A percentile compares a stretch with the other conserved stretches of the same genome.
Conservation (phyloP, 1,284 basidiomycete genomes). For the Irpex sp. region DNA sequence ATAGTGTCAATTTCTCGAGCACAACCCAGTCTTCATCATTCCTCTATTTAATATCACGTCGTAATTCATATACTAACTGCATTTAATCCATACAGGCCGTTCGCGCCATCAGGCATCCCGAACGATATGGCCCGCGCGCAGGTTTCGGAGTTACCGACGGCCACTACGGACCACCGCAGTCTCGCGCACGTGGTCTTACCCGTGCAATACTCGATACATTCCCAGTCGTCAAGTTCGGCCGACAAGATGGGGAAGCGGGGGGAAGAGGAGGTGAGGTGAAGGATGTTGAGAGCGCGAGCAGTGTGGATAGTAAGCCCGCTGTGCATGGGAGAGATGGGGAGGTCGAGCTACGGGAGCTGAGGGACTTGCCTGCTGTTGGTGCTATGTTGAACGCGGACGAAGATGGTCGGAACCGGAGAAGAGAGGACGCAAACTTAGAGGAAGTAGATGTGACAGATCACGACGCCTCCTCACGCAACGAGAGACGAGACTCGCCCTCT, state of each 20-base stretch:
- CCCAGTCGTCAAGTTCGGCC: conserved; percentile 84
- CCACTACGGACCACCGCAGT: conserved; percentile 45
- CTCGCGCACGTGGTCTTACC: conserved; percentile 75
- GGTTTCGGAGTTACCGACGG: conserved; percentile 31
- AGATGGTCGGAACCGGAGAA: neutral
- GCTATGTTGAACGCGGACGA: conserved; percentile 2
- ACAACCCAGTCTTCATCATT: no score
- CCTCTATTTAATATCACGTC: no score
- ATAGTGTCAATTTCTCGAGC: no score
- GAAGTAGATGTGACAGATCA: neutral
- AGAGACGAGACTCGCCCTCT: neutral
- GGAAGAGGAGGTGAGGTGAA: conserved; percentile 17
- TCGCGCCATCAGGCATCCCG: conserved; percentile 83
- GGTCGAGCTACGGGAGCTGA: conserved; percentile 7
- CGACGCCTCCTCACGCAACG: neutral
- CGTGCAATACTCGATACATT: conserved; percentile 93
- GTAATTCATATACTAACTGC: conserved; percentile 3
- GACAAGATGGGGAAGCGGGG: conserved; percentile 10
- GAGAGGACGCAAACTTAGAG: neutral
- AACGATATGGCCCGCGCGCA: conserved; percentile 79
- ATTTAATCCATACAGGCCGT: conserved; percentile 51
- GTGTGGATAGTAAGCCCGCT: conserved; percentile 1
- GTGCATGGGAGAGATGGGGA: conserved; percentile 1
- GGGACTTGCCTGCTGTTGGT: conserved; percentile 1
- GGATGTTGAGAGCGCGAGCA: conserved; percentile 29